Evolutionary conservation across 306 rosid genomes (phyloP), one percentile per base, ranked within the genome.

Genomic region (Casuarina glauca): DNA sequence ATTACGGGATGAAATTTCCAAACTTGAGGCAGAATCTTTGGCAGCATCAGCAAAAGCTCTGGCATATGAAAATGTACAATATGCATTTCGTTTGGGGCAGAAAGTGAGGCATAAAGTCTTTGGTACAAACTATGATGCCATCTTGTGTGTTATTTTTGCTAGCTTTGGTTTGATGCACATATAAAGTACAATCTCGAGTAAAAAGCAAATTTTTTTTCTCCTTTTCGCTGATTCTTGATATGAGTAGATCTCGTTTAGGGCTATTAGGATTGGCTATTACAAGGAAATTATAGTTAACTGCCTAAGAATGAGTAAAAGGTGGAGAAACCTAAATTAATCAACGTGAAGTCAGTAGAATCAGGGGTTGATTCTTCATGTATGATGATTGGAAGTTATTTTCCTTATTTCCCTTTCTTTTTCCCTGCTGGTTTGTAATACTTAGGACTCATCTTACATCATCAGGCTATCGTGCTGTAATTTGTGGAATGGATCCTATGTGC

Each of bases 401-500:
- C 8, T 66, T 66, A 5, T 66, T 60, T 16, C 42, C 13, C 69
- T 44, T 26, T 26, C 32, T 26, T 26, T 26, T 26, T 66, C 60
- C n/a, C 49, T 48, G 60, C 76, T 74, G 77, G 49, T 74, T 78
- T 79, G n/a, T 57, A 76, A 74, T 79, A 62, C 71, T 53, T 63
- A 79, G 74, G 73, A 73, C 58, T 72, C 0, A 54, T 75, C 6
- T 50, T 72, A n/a, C 32, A 15, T 58, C 17, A 70, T 80, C 93
- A 94, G 98, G 93, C 78, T 92, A 92, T 88, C 83, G 79, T 73
- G 97, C 93, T 35, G 87, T 94, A 69, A 79, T 94, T 79, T 86
- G 97, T 90, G 98, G 98, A 86, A 90, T 92, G 98, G 98, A 94
- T 90, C 97, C 93, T 36, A 85, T 94, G 70, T 94, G 98, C 82